phyloP scores from a whole-genome alignment of 495 filamentous ascomycete species.

The Lentithecium fluviatile region DNA sequence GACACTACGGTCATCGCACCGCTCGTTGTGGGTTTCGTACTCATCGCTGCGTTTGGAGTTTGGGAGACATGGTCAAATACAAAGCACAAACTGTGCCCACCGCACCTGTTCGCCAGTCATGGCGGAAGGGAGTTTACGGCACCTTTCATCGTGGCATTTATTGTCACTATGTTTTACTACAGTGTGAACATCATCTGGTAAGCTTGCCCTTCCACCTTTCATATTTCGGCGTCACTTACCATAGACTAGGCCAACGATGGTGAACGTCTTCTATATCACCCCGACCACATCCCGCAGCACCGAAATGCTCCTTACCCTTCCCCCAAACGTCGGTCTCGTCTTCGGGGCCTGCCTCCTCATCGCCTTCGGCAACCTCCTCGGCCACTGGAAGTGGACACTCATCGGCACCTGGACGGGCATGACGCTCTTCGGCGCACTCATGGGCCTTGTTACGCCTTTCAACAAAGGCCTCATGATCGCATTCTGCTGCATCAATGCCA shows the following conservation, averaged over 20 bases:
- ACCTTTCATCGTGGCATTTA: slow-evolving; percentile 36
- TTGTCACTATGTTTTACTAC: slow-evolving; percentile 41
- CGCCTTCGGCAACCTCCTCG: slow-evolving; percentile 31
- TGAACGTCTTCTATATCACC: slow-evolving; percentile 37
- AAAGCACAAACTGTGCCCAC: slow-evolving; percentile 23
- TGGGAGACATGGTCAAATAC: slow-evolving; percentile 29
- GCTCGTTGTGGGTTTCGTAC: slow-evolving; percentile 26
- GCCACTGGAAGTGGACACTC: slow-evolving; percentile 35
- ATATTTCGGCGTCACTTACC: no score
- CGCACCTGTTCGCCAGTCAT: slow-evolving; percentile 28
- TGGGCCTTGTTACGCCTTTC: slow-evolving; percentile 36
- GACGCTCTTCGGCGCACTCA: slow-evolving; percentile 35
- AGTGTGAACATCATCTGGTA: slow-evolving; percentile 38
- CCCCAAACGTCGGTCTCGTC: slow-evolving; percentile 37
- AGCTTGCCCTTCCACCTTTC: neutral
- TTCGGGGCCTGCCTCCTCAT: slow-evolving; percentile 36
- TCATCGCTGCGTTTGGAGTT: slow-evolving; percentile 25
- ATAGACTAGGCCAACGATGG: slow-evolving; percentile 33
- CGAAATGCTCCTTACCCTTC: slow-evolving; percentile 36
- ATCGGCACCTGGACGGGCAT: slow-evolving; percentile 28
- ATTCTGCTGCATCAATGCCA: slow-evolving; percentile 31
- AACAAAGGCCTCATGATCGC: slow-evolving; percentile 38
- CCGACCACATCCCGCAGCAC: slow-evolving; percentile 27
- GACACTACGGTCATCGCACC: slow-evolving; percentile 29
- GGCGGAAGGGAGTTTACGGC: slow-evolving; percentile 38